A percentile compares a stretch with the other conserved stretches of the same genome.
Evolutionary conservation across 768 basidiomycete species (phyloP).

Genomic region (Phlebiopsis gigantea): DNA sequence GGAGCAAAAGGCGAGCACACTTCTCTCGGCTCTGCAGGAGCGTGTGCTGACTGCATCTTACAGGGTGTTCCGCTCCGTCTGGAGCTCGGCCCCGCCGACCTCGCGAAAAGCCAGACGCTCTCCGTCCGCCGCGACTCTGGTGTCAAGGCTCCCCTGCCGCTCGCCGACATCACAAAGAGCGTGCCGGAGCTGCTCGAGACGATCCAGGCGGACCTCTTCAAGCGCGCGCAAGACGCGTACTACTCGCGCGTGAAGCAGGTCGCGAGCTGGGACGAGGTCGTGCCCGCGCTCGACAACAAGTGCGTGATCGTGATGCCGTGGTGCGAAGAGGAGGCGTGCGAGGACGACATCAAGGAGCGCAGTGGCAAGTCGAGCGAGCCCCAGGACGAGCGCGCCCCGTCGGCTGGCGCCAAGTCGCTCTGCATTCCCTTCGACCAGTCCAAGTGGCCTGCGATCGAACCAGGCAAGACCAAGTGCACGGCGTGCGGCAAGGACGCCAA

Average conservation of each 20-base stretch:
- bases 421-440: slow-evolving; percentile 94
- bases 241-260: slow-evolving; percentile 66
- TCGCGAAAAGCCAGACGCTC: slow-evolving; percentile 76
- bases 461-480: slow-evolving; percentile 84
- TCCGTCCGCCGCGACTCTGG: slow-evolving; percentile 79
- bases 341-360: slow-evolving; percentile 97
- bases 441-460: slow-evolving; percentile 73
- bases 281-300: slow-evolving; percentile 87
- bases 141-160: slow-evolving; percentile 50
- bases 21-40: not conserved
- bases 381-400: slow-evolving; percentile 92
- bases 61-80: slow-evolving; percentile 96
- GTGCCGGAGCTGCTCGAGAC: slow-evolving; percentile 70
- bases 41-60: not conserved
- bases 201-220: slow-evolving; percentile 89
- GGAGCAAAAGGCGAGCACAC: slow-evolving; percentile 83
- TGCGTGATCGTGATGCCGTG: slow-evolving; percentile 87
- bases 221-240: slow-evolving; percentile 68
- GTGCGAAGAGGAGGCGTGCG: slow-evolving; percentile 91
- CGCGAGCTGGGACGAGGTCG: slow-evolving; percentile 87
- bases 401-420: slow-evolving; percentile 95
- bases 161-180: slow-evolving; percentile 40
- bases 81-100: slow-evolving; percentile 92
- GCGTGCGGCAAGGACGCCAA: slow-evolving; percentile 87
- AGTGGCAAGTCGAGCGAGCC: slow-evolving; percentile 85